Percentiles rank a stretch among this genome's conserved stretches.
phyloP scores from a whole-genome alignment of 495 filamentous ascomycete genomes.

The Chaetomium cochliodes region DNA sequence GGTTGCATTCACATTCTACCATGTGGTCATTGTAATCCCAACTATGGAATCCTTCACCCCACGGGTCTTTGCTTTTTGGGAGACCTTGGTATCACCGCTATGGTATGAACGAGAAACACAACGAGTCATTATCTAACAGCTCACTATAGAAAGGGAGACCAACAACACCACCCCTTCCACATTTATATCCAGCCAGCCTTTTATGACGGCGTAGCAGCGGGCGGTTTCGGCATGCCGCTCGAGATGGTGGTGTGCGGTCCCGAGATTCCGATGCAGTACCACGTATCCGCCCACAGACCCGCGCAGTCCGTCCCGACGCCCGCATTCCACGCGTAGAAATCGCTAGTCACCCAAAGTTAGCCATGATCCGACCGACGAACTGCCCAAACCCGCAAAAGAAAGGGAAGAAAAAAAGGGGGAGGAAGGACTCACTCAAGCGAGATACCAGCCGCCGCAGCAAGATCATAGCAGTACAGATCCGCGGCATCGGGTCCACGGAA shows the following conservation, averaged over 20 bases:
- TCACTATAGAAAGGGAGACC: no score
- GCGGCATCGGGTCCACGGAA: neutral
- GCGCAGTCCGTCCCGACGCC: slow-evolving; percentile 15
- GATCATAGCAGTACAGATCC: slow-evolving; percentile 7
- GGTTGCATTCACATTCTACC: no score
- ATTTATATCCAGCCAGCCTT: neutral
- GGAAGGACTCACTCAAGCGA: neutral
- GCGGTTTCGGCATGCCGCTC: neutral
- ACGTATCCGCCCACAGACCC: neutral
- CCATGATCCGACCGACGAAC: neutral
- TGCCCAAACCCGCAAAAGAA: no score
- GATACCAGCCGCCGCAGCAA: slow-evolving; percentile 11
- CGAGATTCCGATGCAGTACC: neutral
- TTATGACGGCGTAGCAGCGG: neutral
- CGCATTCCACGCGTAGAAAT: slow-evolving; percentile 18
- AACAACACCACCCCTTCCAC: no score
- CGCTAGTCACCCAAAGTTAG: neutral
- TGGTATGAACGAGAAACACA: no score
- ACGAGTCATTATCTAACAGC: no score
- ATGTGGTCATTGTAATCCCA: no score
- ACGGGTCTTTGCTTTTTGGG: no score
- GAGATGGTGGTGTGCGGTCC: neutral
- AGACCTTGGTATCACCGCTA: no score
- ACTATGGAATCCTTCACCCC: no score
- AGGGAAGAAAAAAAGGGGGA: neutral